Evolutionary conservation across 1,284 basidiomycete genomes (phyloP), one percentile per base, ranked within the genome.

Genomic region (Bothia castanella): DNA sequence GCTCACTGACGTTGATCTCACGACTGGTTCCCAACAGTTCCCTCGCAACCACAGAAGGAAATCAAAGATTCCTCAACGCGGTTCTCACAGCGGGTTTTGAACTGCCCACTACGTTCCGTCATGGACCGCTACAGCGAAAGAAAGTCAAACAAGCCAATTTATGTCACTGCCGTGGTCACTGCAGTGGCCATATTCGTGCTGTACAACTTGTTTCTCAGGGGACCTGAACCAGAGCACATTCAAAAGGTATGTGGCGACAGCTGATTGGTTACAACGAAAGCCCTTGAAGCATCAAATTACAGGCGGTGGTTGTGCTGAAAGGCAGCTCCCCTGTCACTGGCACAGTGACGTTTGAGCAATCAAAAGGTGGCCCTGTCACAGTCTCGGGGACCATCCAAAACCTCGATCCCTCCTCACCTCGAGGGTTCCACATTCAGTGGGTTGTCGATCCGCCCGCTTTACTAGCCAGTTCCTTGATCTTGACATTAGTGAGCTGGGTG

Each of bases 401-500:
- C 57, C 75, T 90, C 42, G 76, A 82, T 58, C 72, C 83, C 14
- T 74, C 76, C 47, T 74, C 82, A 19, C 66, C 76, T 57, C 77
- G 83, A 37, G 89, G 89, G 3, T 89, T 90, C 73, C 89, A 91
- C 68, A 71, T 91, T 56, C 87, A 91, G 87, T 87, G 55, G 48
- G 84, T 73, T 52, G 62, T 41, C 35, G 11, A 45, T 29, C 38
- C 25, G 6, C 17, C 16, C 32, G 45, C 49, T 42, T 14, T 40
- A 41, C 8, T 12, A 27, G 10, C 12, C 11, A 8, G 23, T 9
- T 14, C 10, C 29, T 42, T 34, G 32, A 49, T 6, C 47, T 34
- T n/a, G 37, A 34, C 36, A 13, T 30, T 11, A 89, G 87, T 63
- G 77, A 82, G 64, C 77, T 74, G 46, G 88, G 88, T 37, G 84